Base-by-base conservation (phyloP, 352 stramenopile species). In the Phytophthora idaei region DNA sequence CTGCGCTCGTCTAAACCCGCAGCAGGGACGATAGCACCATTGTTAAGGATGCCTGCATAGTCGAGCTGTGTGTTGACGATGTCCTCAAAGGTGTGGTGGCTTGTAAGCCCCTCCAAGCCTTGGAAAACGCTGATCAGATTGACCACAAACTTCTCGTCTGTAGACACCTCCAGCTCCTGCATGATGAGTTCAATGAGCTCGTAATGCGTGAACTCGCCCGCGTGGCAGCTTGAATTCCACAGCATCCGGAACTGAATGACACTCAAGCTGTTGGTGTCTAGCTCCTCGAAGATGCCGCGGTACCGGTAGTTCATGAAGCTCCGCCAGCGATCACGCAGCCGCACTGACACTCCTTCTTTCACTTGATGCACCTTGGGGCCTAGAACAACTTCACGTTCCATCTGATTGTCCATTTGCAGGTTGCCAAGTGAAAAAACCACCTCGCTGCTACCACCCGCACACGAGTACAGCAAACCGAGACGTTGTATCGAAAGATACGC, bases 71-170 rank as follows among this genome's bases (percentile, higher is more conserved):
- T 90, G 67, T 94, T 81, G 9, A 95, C 81, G 37, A 95, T 90
- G 28, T 92, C 79, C 25, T 95, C 86, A 64, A 96, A 96, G 1
- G 75, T 78, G 41, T 91, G 83, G 29, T 91, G 78, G 10, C 74
- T 91, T 4, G 78, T 82, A 37, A 96, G 72, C 15, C 74, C 80
- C 39, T 92, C 89, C 0, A 96, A 77, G 0, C 87, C 89, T 74
- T 96, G 89, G 64, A 96, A 96, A 10, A 96, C 89, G 10, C 78
- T 94, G 58, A 96, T 96, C 21, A 96, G 67, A 52, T 96, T 93
- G 14, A 94, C 89, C 5, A 96, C 86, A 73, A 96, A 96, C 69
- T 95, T 96, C 57, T 96, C 89, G 67, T 96, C 89, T 1, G 89
- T 96, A 12, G 87, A 95, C 12, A 96, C 84, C 61, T 94, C 87